Percentiles rank a stretch among this genome's conserved stretches.
Conservation (phyloP, 164 flowering plant genomes). For the Cinnamomum micranthum region DNA sequence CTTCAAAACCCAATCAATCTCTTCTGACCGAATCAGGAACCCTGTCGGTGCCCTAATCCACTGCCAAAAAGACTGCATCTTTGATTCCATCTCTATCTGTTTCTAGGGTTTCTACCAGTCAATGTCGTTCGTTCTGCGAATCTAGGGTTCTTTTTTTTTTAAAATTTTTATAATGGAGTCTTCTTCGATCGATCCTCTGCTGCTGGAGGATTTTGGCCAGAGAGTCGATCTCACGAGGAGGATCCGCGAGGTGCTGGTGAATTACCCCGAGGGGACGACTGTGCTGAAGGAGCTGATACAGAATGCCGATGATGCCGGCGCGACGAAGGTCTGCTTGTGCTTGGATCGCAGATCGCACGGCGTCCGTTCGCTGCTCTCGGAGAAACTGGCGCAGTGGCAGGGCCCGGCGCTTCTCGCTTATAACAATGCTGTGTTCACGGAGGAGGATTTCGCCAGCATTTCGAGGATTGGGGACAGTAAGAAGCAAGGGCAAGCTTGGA, state of each 20-base stretch:
- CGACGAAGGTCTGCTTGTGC: constrained; percentile 72
- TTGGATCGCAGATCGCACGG: constrained; percentile 77
- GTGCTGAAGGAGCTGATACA: constrained; percentile 87
- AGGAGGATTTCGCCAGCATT: constrained; percentile 87
- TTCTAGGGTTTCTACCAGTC: neutral
- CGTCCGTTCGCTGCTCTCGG: constrained; percentile 47
- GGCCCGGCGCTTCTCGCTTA: constrained; percentile 81
- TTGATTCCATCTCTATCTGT: neutral
- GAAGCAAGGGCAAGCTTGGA: constrained; percentile 79
- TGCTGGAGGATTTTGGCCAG: constrained; percentile 95
- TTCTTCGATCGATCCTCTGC: constrained; percentile 23
- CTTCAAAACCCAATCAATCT: neutral
- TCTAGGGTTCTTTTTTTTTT: neutral
- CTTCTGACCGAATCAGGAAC: neutral
- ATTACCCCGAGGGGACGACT: constrained; percentile 95
- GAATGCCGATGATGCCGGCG: constrained; percentile 98
- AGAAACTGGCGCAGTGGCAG: constrained; percentile 68
- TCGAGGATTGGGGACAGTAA: constrained; percentile 86
- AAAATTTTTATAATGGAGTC: constrained; percentile 20
- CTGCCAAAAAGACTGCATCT: neutral
- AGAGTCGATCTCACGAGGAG: constrained; percentile 95
- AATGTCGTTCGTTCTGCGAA: neutral
- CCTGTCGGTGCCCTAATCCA: neutral
- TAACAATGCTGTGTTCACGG: constrained; percentile 78
- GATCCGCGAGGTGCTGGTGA: constrained; percentile 80